A percentile compares a stretch with the other conserved stretches of the same genome.
These are phyloP conservation scores for Kwoniella dendrophila DNA, from an alignment of 768 basidiomycete species.

Conservation along the genomic window DNA sequence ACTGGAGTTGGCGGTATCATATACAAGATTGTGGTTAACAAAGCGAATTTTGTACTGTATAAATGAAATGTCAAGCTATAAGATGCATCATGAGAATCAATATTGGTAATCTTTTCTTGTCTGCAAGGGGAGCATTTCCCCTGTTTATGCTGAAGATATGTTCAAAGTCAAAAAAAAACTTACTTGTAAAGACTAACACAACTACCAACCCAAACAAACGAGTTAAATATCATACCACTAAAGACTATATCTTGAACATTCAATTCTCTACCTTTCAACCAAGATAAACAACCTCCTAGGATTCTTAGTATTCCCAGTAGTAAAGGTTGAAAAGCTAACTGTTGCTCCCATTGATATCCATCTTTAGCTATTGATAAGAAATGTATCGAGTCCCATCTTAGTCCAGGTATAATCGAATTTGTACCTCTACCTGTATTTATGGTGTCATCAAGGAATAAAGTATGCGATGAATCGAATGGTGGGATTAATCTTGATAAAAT, in stretches of 20 bases:
- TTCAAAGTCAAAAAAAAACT: constrained; percentile 11
- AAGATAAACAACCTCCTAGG: constrained; percentile 26
- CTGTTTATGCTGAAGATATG: background rate
- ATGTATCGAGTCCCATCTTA: constrained; percentile 89
- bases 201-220: constrained; percentile 33
- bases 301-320: constrained; percentile 63
- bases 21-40: constrained; percentile 68
- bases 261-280: background rate
- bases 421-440: background rate
- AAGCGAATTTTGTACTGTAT: constrained; percentile 66
- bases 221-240: constrained; percentile 39
- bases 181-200: constrained; percentile 53
- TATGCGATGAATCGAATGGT: constrained; percentile 42
- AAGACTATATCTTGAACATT: constrained; percentile 29
- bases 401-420: constrained; percentile 54
- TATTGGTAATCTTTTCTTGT: background rate
- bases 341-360: constrained; percentile 70
- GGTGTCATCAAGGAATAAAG: background rate
- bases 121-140: background rate
- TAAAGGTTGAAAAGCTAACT: constrained; percentile 85
- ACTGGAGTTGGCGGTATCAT: constrained; percentile 81
- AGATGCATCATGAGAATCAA: constrained; percentile 55
- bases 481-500: constrained; percentile 15
- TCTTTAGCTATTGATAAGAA: constrained; percentile 69
- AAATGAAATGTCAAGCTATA: constrained; percentile 60